Percentiles rank a stretch among this genome's conserved stretches.
phyloP scores from a whole-genome alignment of 2,329 filamentous ascomycete species.

The Fusarium foetens region DNA sequence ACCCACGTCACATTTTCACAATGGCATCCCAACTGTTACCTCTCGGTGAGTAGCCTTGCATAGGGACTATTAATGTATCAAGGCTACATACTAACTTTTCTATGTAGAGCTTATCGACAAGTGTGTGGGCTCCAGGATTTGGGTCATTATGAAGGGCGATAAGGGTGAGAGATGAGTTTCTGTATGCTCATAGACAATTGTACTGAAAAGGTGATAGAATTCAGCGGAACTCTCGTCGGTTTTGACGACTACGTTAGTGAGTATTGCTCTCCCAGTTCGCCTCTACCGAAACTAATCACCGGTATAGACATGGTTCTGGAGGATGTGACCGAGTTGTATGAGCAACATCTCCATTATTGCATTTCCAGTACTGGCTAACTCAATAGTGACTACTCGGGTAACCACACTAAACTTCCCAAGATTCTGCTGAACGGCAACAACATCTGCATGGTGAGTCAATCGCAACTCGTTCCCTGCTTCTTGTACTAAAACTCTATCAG shows the following conservation, averaged over 20 bases:
- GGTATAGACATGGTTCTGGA: slow-evolving; percentile 93
- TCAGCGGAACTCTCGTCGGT: slow-evolving; percentile 90
- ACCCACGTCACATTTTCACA: slow-evolving; percentile 34
- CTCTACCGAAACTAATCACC: slow-evolving; percentile 33
- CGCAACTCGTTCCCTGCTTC: neutral
- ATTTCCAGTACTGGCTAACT: slow-evolving; percentile 35
- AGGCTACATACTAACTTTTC: slow-evolving; percentile 32
- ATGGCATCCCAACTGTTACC: slow-evolving; percentile 82
- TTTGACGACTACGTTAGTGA: slow-evolving; percentile 99
- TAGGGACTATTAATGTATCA: neutral
- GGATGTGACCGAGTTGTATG: slow-evolving; percentile 95
- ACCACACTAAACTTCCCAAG: slow-evolving; percentile 89
- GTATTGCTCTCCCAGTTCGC: slow-evolving; percentile 56
- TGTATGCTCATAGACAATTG: neutral
- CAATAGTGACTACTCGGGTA: slow-evolving; percentile 87
- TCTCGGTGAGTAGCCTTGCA: slow-evolving; percentile 62
- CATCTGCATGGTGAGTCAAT: slow-evolving; percentile 88
- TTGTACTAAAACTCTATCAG: slow-evolving; percentile 53
- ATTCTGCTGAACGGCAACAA: slow-evolving; percentile 98
- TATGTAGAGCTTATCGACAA: slow-evolving; percentile 93
- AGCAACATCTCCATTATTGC: neutral
- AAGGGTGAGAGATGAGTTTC: slow-evolving; percentile 71
- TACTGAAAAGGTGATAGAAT: slow-evolving; percentile 69
- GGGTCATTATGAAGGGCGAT: slow-evolving; percentile 99
- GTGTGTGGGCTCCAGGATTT: slow-evolving; percentile 96